Base-by-base conservation (phyloP, 108 stramenopile species). In the Skeletonema marinoi region DNA sequence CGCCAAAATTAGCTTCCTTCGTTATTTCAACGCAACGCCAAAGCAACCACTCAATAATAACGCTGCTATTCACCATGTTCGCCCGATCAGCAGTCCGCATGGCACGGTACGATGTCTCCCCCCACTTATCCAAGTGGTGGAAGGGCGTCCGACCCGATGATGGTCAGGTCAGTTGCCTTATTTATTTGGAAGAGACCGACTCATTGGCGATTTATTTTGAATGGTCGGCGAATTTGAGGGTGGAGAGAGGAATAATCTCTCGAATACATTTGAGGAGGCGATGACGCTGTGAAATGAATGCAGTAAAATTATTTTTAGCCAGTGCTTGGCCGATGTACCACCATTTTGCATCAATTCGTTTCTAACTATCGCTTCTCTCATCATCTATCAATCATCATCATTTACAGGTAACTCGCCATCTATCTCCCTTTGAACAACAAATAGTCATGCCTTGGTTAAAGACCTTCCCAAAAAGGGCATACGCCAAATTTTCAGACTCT, bases 91-190 rank as follows among this genome's bases (percentile, higher is more conserved):
- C 71, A 36, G 39, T 61, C 16, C 35, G 63, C 12, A 70, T 87
- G 83, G 86, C 83, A 65, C 75, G 86, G 31, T 60, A 84, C 62
- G 89, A 90, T 73, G 89, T 90, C 67, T 82, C 85, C 14, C 74
- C 87, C 58, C 87, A 89, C 74, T 78, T 92, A 81, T 76, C 73
- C 69, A 92, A 92, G 62, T 92, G 91, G 91, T 92, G 91, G 91
- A 88, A 82, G 60, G 87, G 86, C 68, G 85, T 87, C 78, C 62
- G 86, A 70, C 87, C 88, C n/a, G 88, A 89, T 67, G 89, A 92
- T 32, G 91, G 89, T 63, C 87, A 89, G 89, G 91, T 89, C 31
- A 83, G 86, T 77, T 66, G 75, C 13, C 4, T 61, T 2, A 36
- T 32, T 70, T 30, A n/a, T n/a, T 36, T 16, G 30, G 14, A 16